Percentiles rank a stretch among this genome's conserved stretches.
phyloP scores from a whole-genome alignment of 1,284 basidiomycete genomes.

The Mycosarcoma maydis region DNA sequence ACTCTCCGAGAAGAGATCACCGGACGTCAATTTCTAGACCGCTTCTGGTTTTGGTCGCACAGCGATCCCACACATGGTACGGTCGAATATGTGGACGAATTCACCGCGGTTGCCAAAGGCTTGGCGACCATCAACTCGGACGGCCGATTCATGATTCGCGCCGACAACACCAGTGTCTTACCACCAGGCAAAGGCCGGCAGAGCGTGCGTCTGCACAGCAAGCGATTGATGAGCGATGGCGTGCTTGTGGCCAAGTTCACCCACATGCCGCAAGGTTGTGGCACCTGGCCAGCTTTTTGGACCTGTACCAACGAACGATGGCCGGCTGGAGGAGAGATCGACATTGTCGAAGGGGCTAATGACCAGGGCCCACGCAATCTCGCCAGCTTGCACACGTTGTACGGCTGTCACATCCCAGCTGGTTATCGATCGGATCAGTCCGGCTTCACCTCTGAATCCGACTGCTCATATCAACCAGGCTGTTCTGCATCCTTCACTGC shows the following conservation, averaged over 20 bases:
- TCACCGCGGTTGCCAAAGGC: slow-evolving; percentile 18
- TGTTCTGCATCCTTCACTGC: slow-evolving; percentile 45
- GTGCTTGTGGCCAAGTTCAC: slow-evolving; percentile 43
- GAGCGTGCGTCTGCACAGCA: slow-evolving; percentile 46
- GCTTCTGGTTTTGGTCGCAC: slow-evolving; percentile 50
- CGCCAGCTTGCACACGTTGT: slow-evolving; percentile 46
- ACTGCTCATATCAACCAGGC: slow-evolving; percentile 56
- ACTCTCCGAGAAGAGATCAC: slow-evolving; percentile 45
- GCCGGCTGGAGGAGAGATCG: slow-evolving; percentile 56
- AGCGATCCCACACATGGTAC: slow-evolving; percentile 47
- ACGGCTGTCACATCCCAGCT: slow-evolving; percentile 35
- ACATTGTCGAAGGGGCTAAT: slow-evolving; percentile 57
- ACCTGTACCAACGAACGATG: slow-evolving; percentile 41
- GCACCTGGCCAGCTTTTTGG: slow-evolving; percentile 64
- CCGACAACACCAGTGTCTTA: slow-evolving; percentile 39
- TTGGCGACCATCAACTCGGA: slow-evolving; percentile 35
- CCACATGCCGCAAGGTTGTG: slow-evolving; percentile 51
- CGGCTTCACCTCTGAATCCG: slow-evolving; percentile 19
- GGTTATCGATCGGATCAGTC: slow-evolving; percentile 25
- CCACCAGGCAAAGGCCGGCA: slow-evolving; percentile 23
- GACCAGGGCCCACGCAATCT: slow-evolving; percentile 48
- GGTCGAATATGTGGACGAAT: slow-evolving; percentile 47
- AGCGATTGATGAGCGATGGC: slow-evolving; percentile 41
- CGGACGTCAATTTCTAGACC: slow-evolving; percentile 40
- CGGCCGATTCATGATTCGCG: slow-evolving; percentile 43